phyloP scores from a whole-genome alignment of 2,329 filamentous ascomycete species.

The Curvularia eragrostidis region DNA sequence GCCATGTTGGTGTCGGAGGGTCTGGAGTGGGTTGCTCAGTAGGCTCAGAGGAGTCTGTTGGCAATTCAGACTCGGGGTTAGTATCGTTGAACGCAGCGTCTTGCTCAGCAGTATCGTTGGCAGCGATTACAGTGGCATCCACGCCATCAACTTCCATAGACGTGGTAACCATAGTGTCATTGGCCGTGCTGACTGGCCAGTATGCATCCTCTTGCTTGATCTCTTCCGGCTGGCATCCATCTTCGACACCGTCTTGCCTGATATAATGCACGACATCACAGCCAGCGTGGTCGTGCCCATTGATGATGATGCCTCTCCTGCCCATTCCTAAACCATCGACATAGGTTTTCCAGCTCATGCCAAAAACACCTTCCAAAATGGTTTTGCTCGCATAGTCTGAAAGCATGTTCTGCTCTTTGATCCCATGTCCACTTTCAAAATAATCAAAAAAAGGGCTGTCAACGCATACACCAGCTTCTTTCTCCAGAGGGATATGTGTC shows the following conservation, averaged over 20 bases:
- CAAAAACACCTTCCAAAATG: constrained; percentile 84
- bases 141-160: constrained; percentile 3
- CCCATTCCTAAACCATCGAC: constrained; percentile 69
- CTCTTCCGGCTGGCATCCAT: constrained; percentile 15
- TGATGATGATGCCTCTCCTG: constrained; percentile 79
- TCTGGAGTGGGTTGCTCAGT: constrained; percentile 1
- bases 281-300: constrained; percentile 93
- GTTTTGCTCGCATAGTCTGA: constrained; percentile 70
- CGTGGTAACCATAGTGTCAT: constrained; percentile 6
- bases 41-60: constrained; percentile 4
- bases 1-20: constrained; percentile 27
- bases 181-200: constrained; percentile 17
- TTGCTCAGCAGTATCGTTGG: constrained; percentile 10
- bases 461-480: constrained; percentile 79
- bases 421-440: constrained; percentile 68
- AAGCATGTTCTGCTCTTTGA: constrained; percentile 92
- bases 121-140: constrained; percentile 6
- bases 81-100: not conserved
- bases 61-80: constrained; percentile 4
- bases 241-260: constrained; percentile 24
- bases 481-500: constrained; percentile 91
- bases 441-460: constrained; percentile 86
- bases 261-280: constrained; percentile 85
- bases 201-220: constrained; percentile 25
- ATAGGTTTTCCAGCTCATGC: constrained; percentile 69